Base-by-base conservation (phyloP, 108 stramenopile species). In the Nitzschia putrida region DNA sequence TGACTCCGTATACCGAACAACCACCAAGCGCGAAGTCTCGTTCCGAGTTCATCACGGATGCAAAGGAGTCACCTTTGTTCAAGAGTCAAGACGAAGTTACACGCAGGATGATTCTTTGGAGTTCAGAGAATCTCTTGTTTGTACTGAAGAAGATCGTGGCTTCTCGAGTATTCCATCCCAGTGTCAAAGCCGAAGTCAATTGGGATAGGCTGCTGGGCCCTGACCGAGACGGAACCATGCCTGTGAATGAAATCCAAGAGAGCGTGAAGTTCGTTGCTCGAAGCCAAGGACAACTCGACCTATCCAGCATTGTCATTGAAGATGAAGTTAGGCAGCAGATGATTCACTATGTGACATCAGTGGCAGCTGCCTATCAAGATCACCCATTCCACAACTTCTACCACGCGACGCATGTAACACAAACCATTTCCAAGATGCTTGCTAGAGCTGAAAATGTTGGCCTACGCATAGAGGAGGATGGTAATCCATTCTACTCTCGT, bases 311-410 rank as follows among this genome's bases (percentile, higher is more conserved):
- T n/a, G 26, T n/a, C 44, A 21, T 64, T 14, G 64, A 51, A 9
- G 24, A 47, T 13, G 43, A 10, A 13, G 64, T 64, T 12, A 26
- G n/a, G 21, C 18, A 64, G 38, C 64, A 69, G 57, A 39, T 58
- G 10, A n/a, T 29, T 3, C 42, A 69, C 39, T 69, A 57, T 53
- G 68, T 71, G 24, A 3, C 47, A 25, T 16, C 43, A 1, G 52
- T 71, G 37, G 56, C 70, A 2, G 38, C 44, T 18, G 8, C 20
- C 10, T 61, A 71, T 41, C 14, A 61, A 13, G 20, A 47, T 22
- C 20, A 69, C 45, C 22, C 20, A 12, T 69, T 69, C 41, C 68
- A 69, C 68, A 69, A 69, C 42, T 69, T 69, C 37, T 13, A 24
- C 14, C 68, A 69, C 29, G 68, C 68, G 12, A 53, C 42, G 8